Base-by-base conservation (phyloP, 371 early-diverging fungal species). In the Synchytrium microbalum region DNA sequence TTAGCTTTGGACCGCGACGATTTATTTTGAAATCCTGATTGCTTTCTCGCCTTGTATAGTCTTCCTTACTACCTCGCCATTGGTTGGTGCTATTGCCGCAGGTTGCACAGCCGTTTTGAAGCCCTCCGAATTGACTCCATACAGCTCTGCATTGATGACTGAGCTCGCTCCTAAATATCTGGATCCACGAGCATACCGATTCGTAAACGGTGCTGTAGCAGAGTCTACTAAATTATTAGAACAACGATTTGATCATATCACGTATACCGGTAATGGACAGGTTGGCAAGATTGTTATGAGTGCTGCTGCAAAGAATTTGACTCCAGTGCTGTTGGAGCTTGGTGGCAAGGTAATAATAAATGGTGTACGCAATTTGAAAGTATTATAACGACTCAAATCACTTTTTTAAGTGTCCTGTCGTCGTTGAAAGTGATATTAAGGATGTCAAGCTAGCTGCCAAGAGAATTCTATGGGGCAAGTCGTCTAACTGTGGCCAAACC, bases 1-100 rank as follows among this genome's bases (percentile, higher is more conserved):
- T n/a, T n/a, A n/a, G n/a, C n/a, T n/a, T n/a, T n/a, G n/a, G n/a
- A n/a, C n/a, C n/a, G n/a, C n/a, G n/a, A n/a, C n/a, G n/a, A n/a
- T n/a, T n/a, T n/a, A n/a, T n/a, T n/a, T n/a, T n/a, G n/a, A n/a
- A n/a, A n/a, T n/a, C n/a, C n/a, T n/a, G n/a, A n/a, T n/a, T n/a
- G n/a, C n/a, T n/a, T n/a, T n/a, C n/a, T n/a, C n/a, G n/a, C 52
- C 23, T n/a, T n/a, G 63, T 52, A 38, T 63, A 16, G 63, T 92
- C 33, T 79, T 86, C 56, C 75, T 95, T 32, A 25, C 81, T 2
- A 63, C 94, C n/a, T 65, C 79, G 5, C 96, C 97, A 2, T 67
- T 92, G 3, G 80, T 83, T 25, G 88, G 90, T 31, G 93, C 93
- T n/a, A 79, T 95, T 67, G 93, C 92, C 25, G 92, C 92, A 0